Percentiles rank a stretch among this genome's conserved stretches.
Conservation (phyloP, 306 rosid genomes). For the Phaseolus lunatus region DNA sequence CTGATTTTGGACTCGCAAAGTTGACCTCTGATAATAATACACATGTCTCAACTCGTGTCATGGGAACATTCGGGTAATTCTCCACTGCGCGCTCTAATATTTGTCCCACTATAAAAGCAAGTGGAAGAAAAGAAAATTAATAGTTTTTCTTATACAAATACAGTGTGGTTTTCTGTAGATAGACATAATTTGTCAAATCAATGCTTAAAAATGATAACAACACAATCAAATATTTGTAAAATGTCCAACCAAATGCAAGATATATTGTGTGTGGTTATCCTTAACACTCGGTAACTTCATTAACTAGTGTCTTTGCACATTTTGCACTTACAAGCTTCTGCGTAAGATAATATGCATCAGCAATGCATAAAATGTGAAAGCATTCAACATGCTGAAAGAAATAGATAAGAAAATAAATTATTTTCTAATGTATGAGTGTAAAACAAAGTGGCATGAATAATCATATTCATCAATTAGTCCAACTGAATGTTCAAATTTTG, state of each 20-base stretch:
- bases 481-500: background rate
- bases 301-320: background rate
- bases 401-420: background rate
- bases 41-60: constrained; percentile 81
- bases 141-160: background rate
- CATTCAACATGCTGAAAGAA: background rate
- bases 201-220: background rate
- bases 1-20: constrained; percentile 88
- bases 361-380: background rate
- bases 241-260: background rate
- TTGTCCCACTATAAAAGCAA: background rate
- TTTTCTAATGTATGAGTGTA: background rate
- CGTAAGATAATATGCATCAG: background rate
- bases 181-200: background rate
- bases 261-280: background rate
- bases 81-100: background rate
- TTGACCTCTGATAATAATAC: constrained; percentile 69
- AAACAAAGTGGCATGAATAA: background rate
- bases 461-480: background rate
- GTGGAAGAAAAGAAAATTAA: no score
- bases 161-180: background rate
- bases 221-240: background rate
- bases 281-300: background rate
- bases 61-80: constrained; percentile 86
- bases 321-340: background rate